Evolutionary conservation across 2,329 filamentous ascomycete species (phyloP).

Genomic region (Colletotrichum australisinense): DNA sequence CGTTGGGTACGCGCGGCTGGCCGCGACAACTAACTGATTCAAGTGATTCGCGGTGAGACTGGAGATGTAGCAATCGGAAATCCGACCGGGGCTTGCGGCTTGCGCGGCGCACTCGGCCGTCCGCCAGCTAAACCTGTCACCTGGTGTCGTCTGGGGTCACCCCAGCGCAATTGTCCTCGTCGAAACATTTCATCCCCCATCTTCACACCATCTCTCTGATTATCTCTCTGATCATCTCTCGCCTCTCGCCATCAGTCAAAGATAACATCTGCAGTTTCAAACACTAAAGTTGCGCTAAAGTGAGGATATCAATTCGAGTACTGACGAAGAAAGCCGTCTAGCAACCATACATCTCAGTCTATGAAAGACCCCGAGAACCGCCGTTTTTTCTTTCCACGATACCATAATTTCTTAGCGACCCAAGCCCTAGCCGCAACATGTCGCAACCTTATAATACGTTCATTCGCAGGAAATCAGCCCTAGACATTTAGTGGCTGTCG

Average conservation of each 20-base stretch:
- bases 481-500: background rate
- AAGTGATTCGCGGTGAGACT: slow-evolving; percentile 32
- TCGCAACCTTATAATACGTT: background rate
- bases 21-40: slow-evolving; percentile 22
- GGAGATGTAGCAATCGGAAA: slow-evolving; percentile 20
- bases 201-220: background rate
- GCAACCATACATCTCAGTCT: background rate
- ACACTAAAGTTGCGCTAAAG: background rate
- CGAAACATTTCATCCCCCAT: background rate
- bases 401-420: no score
- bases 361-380: background rate
- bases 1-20: slow-evolving; percentile 13
- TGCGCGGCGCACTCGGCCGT: slow-evolving; percentile 1
- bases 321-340: background rate
- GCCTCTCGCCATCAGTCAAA: background rate
- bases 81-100: slow-evolving; percentile 8
- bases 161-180: background rate
- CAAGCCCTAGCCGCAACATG: background rate
- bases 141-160: slow-evolving; percentile 8
- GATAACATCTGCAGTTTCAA: background rate
- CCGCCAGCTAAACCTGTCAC: slow-evolving; percentile 7
- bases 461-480: no score
- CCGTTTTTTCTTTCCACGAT: background rate
- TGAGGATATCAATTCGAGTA: background rate
- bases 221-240: no score